Evolutionary conservation across 176 grass and related monocot species (phyloP).

Genomic region (Coix lacrymajobi): DNA sequence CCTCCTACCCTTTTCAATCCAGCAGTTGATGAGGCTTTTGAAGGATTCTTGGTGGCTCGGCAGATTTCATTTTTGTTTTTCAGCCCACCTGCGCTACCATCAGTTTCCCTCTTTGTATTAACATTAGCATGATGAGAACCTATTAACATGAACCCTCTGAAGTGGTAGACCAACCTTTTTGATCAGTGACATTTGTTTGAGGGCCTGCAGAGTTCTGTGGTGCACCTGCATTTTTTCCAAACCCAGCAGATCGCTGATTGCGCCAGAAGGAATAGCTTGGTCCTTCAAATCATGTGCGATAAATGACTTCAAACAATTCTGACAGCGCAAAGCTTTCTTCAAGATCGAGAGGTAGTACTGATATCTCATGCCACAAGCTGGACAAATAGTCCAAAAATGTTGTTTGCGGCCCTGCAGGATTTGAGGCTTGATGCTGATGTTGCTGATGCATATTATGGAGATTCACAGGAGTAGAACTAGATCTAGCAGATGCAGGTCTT

Average conservation of each 20-base stretch:
- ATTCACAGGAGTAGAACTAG: constrained; percentile 38
- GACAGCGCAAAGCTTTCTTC: constrained; percentile 71
- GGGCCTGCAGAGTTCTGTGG: constrained; percentile 36
- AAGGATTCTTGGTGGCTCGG: constrained; percentile 13
- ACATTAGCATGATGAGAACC: constrained; percentile 20
- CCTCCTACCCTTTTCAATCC: constrained; percentile 54
- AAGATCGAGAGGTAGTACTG: constrained; percentile 59
- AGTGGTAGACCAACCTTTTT: constrained; percentile 16
- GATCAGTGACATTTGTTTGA: constrained; percentile 31
- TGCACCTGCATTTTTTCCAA: constrained; percentile 25
- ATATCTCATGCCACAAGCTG: constrained; percentile 66
- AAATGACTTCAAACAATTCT: constrained; percentile 69
- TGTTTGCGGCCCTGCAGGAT: constrained; percentile 11
- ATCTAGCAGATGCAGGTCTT: constrained; percentile 26
- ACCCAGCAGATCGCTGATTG: constrained; percentile 27
- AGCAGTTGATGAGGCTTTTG: constrained; percentile 28
- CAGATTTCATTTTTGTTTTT: constrained; percentile 40
- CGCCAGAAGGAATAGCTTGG: constrained; percentile 33
- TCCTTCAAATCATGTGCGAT: constrained; percentile 62
- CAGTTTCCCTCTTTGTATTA: constrained; percentile 17
- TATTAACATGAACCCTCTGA: constrained; percentile 19
- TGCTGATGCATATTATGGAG: constrained; percentile 39
- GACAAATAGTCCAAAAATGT: constrained; percentile 93
- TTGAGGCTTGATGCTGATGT: constrained; percentile 27
- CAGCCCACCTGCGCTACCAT: constrained; percentile 3